Base-by-base conservation (phyloP, 1,284 basidiomycete genomes). In the Sanghuangporus sanghuang region DNA sequence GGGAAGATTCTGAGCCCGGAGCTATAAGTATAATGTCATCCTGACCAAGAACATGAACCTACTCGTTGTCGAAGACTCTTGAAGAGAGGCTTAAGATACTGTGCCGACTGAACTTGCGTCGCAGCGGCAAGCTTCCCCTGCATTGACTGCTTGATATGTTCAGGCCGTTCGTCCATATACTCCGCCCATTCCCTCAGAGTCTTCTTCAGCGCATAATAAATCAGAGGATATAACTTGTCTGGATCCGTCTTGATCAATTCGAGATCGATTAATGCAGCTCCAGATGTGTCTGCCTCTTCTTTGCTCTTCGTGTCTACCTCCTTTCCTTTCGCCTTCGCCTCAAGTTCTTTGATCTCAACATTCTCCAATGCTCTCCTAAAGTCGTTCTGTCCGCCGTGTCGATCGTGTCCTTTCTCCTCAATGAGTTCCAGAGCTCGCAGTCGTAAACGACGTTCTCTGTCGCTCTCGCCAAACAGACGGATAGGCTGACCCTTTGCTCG, bases 11-110 rank as follows among this genome's bases (percentile, higher is more conserved):
- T 96, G 71, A 32, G 44, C 50, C 50, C 50, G 70, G 40, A 63
- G 50, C 16, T 35, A 32, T 12, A n/a, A 46, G 23, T 8, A 38
- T 48, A 49, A 44, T 23, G 21, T 60, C 16, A 14, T 50, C 12
- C 46, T 12, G 11, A 11, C 7, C 16, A 32, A 27, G 6, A 54
- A 39, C 6, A 40, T n/a, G 32, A 6, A 83, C 91, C 61, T 74
- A 94, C 92, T 69, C 94, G 83, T 73, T 88, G 89, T 46, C 95
- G 88, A 36, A 99, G 78, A 23, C 85, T 81, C 72, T 95, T 96
- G 83, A 99, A 98, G 0, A 99, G 80, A 0, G 97, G 97, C 73
- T 99, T 99, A 46, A 99, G 82, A 73, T 99, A 96, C 70, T 98
- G 92, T 7, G 92, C 95, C 3, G 95, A 96, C 71, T 98, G 96